Evolutionary conservation across 768 basidiomycete species (phyloP), one percentile per base, ranked within the genome.

Genomic region (Pleurotus tuoliensis): DNA sequence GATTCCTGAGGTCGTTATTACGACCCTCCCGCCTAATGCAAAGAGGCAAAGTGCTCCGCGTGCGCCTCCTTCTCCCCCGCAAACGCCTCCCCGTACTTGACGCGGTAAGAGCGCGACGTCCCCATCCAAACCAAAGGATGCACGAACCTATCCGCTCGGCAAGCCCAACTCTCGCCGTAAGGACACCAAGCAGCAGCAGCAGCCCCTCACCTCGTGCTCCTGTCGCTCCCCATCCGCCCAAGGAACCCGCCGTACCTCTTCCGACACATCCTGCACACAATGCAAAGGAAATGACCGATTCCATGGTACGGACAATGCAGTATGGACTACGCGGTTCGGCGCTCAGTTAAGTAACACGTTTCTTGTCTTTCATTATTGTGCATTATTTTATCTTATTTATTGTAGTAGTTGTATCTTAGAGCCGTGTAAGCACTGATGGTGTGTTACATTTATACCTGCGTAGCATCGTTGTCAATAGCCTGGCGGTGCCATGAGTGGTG

Each of bases 281-380:
- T 24, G 46, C 58, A 15, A 46, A 62, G 38, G 47, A 56, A 9
- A 41, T 66, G 30, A 61, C 63, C 9, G 38, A 57, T 34, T 56
- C 60, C 12, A 62, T 64, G 24, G 48, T 64, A 44, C 63, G 62
- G 43, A 59, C 59, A n/a, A 45, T 61, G 20, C 63, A 64, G 44
- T 59, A 62, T 58, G 66, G 61, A 6, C 50, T 62, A 27, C 66
- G 58, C 20, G 60, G 55, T 24, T 41, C 56, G 22, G 22, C 20
- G 7, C 18, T 24, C 5, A 24, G 46, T 22, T 47, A 24, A 44
- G 13, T 8, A n/a, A 5, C 8, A 16, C 46, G 3, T 15, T 47
- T 24, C 13, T 20, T 7, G 46, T 25, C 16, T 16, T 16, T 44
- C 41, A 22, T 44, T 44, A 44, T 44, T 44, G 41, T n/a, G 41